Evolutionary conservation across 176 grass and related monocot genomes (phyloP).

Genomic region (Aegilops longissima): DNA sequence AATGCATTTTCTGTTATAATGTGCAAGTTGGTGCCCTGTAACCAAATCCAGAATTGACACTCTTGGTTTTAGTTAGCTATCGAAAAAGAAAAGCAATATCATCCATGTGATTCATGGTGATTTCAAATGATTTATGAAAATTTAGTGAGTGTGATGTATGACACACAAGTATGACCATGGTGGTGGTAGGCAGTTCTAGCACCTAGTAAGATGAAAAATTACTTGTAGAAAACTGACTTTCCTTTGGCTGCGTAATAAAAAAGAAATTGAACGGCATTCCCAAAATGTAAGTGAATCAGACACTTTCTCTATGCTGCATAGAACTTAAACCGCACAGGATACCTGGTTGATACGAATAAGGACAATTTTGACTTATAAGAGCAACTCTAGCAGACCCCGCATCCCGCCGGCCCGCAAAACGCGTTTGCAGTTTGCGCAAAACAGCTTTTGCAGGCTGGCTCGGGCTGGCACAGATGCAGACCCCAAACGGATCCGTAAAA

Average conservation of each 20-base stretch:
- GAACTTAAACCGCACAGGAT: background rate
- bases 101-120: background rate
- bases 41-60: background rate
- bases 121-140: constrained; percentile 5
- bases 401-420: too few relatives aligned
- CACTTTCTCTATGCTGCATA: background rate
- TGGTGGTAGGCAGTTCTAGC: background rate
- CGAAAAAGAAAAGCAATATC: background rate
- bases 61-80: constrained; percentile 2
- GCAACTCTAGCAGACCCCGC: too few relatives aligned
- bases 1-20: background rate
- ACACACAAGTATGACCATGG: background rate
- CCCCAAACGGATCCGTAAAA: too few relatives aligned
- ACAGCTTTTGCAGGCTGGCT: too few relatives aligned
- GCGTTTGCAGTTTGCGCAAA: too few relatives aligned
- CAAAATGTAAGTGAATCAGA: background rate
- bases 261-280: background rate
- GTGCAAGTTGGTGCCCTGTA: background rate
- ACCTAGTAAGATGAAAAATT: background rate
- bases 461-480: too few relatives aligned
- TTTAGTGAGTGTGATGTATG: background rate
- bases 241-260: background rate
- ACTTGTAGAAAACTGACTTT: background rate
- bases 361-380: background rate
- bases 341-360: background rate